phyloP scores from a whole-genome alignment of 2,329 filamentous ascomycete genomes.

The Ceratocystis lukuohia region DNA sequence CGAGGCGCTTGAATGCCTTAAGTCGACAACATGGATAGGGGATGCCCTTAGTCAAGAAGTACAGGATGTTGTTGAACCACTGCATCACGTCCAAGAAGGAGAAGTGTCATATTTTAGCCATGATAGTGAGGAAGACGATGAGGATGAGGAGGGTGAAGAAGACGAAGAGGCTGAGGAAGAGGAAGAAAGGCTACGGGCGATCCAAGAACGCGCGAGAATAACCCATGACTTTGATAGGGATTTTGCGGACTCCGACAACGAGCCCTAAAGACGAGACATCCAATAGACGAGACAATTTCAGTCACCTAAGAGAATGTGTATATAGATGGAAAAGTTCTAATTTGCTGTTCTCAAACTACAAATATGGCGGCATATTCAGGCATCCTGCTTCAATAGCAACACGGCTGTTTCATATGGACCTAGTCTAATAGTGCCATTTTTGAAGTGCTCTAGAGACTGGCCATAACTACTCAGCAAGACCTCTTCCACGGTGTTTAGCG shows the following conservation, averaged over 20 bases:
- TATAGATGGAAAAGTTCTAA: neutral
- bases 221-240: conserved; percentile 9
- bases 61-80: conserved; percentile 25
- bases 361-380: neutral
- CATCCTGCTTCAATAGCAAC: conserved; percentile 24
- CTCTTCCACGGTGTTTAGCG: conserved; percentile 24
- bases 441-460: conserved; percentile 25
- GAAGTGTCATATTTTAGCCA: conserved; percentile 21
- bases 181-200: neutral
- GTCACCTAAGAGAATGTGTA: neutral
- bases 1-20: conserved; percentile 42
- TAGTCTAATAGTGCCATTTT: conserved; percentile 24
- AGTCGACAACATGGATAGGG: conserved; percentile 54
- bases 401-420: conserved; percentile 29
- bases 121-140: conserved; percentile 5
- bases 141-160: neutral
- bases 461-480: conserved; percentile 27
- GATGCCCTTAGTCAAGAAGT: conserved; percentile 53
- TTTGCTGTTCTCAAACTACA: neutral
- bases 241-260: conserved; percentile 7
- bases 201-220: neutral
- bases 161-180: conserved; percentile 1
- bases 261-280: neutral
- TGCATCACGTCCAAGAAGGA: conserved; percentile 22
- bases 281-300: neutral